phyloP scores from a whole-genome alignment of 495 filamentous ascomycete species.

The Evernia prunastri region DNA sequence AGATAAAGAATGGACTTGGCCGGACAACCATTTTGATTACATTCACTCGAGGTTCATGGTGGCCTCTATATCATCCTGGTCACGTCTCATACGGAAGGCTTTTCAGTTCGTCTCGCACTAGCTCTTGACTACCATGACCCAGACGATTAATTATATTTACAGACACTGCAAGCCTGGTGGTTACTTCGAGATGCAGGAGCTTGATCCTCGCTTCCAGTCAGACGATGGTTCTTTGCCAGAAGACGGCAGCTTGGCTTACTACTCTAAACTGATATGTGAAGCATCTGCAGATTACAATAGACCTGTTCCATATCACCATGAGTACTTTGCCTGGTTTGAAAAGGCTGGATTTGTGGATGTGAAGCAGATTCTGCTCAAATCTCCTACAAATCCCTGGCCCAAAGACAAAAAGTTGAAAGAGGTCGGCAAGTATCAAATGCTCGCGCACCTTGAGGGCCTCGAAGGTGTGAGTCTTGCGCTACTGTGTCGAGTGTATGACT shows the following conservation, averaged over 20 bases:
- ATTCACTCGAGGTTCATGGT: conserved; percentile 44
- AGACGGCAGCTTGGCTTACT: conserved; percentile 44
- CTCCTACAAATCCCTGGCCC: conserved; percentile 57
- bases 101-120: conserved; percentile 23
- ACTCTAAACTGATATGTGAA: conserved; percentile 44
- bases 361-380: conserved; percentile 46
- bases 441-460: conserved; percentile 33
- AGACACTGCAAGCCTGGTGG: conserved; percentile 57
- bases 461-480: conserved; percentile 34
- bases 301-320: conserved; percentile 45
- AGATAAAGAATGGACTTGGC: conserved; percentile 47
- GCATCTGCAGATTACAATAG: conserved; percentile 45
- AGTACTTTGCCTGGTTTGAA: conserved; percentile 51
- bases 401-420: conserved; percentile 40
- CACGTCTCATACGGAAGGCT: conserved; percentile 37
- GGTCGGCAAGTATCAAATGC: conserved; percentile 32
- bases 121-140: conserved; percentile 24
- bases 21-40: conserved; percentile 41
- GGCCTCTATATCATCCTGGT: conserved; percentile 37
- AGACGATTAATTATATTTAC: not conserved
- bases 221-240: conserved; percentile 56
- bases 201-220: conserved; percentile 48
- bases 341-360: conserved; percentile 61
- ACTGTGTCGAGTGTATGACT: conserved; percentile 29
- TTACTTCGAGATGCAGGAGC: conserved; percentile 59